Evolutionary conservation across 2,329 filamentous ascomycete species (phyloP), one percentile per base, ranked within the genome.

Genomic region (Cladosporium sp.): DNA sequence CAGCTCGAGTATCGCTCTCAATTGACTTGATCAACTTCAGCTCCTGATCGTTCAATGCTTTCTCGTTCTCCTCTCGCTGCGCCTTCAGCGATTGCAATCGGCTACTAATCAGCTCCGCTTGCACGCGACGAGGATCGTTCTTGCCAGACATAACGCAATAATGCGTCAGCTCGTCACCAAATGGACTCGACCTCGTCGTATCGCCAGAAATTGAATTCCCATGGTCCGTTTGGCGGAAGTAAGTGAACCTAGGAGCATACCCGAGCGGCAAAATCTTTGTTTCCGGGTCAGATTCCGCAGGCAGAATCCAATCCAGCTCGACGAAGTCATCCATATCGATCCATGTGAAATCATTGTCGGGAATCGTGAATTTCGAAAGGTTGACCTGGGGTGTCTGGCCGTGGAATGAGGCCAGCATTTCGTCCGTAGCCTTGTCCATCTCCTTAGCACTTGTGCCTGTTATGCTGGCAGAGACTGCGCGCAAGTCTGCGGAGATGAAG

Each of bases 291-390:
- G 86, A 82, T 63, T 95, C 88, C 12, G 88, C 86, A 0, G 92
- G 92, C 19, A 96, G 71, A 48, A 95, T 91, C 92, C 92, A 97
- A 65, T 96, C 94, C 18, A 98, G 74, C 67, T 98, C 93, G 25
- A 98, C 91, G 69, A 98, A 98, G 66, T 98, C 93, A 64, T 98
- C 93, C 90, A 98, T 97, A 63, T 98, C 93, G 55, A 98, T 91
- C 93, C 93, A 98, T 49, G 85, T 90, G 58, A 90, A 84, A 62
- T 98, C 93, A 49, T 94, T 88, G 66, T 98, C 93, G 0, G 93
- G 92, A 43, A 98, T 98, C 0, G 85, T 92, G 65, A 98, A 98
- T 47, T 86, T 85, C 0, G 91, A 95, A 43, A 95, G 75, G 64
- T 85, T 81, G 7, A 78, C 72, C 19, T 74, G 70, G 2, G 74